Evolutionary conservation across 352 stramenopile genomes (phyloP).

Genomic region (Pythium aphanidermatum): DNA sequence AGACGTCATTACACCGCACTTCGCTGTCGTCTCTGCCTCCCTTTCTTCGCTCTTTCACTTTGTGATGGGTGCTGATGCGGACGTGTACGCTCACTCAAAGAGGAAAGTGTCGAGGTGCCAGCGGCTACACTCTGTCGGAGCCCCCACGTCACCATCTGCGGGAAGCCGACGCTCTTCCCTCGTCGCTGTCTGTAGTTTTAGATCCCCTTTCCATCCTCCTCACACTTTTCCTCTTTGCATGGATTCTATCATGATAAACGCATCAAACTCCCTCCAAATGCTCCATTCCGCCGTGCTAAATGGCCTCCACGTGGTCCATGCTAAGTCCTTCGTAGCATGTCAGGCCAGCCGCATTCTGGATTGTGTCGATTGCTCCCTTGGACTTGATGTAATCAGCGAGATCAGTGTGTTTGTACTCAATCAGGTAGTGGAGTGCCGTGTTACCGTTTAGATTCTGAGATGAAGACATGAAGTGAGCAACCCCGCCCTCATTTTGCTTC

Average conservation of each 20-base stretch:
- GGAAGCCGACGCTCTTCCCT: neutral
- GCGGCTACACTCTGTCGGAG: too few relatives aligned
- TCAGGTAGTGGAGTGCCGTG: constrained; percentile 93
- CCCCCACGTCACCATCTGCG: too few relatives aligned
- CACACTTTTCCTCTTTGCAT: too few relatives aligned
- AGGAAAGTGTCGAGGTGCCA: too few relatives aligned
- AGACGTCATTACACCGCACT: constrained; percentile 15
- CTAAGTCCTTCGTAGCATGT: constrained; percentile 94
- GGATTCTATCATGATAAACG: constrained; percentile 4
- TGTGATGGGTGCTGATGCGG: too few relatives aligned
- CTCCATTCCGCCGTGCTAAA: constrained; percentile 22
- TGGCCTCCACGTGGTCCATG: constrained; percentile 32
- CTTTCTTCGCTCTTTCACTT: neutral
- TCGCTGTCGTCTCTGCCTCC: neutral
- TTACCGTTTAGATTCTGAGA: constrained; percentile 93
- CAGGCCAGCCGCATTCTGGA: constrained; percentile 87
- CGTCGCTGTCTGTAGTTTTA: constrained; percentile 27
- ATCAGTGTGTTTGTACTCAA: constrained; percentile 89
- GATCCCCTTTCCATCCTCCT: constrained; percentile 12
- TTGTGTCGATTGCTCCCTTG: constrained; percentile 92
- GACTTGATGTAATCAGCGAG: constrained; percentile 92
- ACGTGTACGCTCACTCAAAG: constrained; percentile 3
- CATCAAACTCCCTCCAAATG: neutral
- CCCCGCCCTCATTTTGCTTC: too few relatives aligned
- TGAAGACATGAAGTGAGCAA: too few relatives aligned